Evolutionary conservation across 805 yeast genomes (phyloP), one percentile per base, ranked within the genome.

Genomic region (Groenewaldozyma salmanticensis): DNA sequence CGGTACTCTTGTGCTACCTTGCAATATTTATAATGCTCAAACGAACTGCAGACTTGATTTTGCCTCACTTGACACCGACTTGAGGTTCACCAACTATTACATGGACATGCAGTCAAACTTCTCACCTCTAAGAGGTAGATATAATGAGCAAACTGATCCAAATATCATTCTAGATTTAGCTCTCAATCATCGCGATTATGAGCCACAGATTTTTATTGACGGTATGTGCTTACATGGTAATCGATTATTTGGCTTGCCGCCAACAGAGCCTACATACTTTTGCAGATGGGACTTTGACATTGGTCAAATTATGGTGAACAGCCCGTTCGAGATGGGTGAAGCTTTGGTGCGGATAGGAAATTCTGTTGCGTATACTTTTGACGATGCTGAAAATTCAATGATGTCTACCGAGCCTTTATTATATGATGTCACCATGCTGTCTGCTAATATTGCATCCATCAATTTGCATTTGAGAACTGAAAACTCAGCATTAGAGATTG

Each of bases 201-300:
- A 48, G 39, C 49, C 21, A 1, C 75, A 76, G 34, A 50, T 83
- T 22, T 49, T 57, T 3, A 67, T 83, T 37, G 81, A 80, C 52
- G 77, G 80, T 1, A 55, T 81, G 9, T 54, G 70, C 2, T 67
- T 85, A 19, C 94, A 84, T 58, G 94, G 95, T 1, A 95, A 90
- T 58, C 69, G 97, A 53, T 77, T 88, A 79, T 86, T 86, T 65
- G 98, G 98, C 0, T 57, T 86, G 2, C 95, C 95, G 0, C 96
- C 96, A 0, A 65, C 69, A 5, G 94, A 85, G 55, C 86, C 90
- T 1, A 85, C 96, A 0, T 92, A 84, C 55, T 77, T 74, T 48
- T 87, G 96, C 53, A 79, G 83, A 45, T 92, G 98, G 98, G 88
- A 81, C 44, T 75, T 92, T 50, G 74, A 72, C 21, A 55, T 81